Evolutionary conservation across 2,329 filamentous ascomycete genomes (phyloP).

Genomic region (Pestalotiopsis sp.): DNA sequence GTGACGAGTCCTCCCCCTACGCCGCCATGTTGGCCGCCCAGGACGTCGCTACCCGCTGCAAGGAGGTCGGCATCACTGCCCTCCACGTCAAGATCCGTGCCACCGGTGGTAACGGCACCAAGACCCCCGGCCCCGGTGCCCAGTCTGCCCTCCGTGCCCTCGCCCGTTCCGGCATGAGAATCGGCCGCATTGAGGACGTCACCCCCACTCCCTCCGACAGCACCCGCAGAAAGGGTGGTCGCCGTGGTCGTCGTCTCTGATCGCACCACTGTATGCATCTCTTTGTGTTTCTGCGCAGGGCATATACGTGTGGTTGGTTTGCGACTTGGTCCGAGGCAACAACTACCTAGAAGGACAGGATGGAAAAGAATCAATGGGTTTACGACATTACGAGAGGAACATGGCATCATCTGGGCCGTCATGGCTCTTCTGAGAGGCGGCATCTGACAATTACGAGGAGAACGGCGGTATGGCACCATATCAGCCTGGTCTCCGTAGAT

Average conservation of each 20-base stretch:
- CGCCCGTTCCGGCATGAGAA: constrained; percentile 99
- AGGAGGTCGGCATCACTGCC: constrained; percentile 77
- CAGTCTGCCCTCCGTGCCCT: constrained; percentile 99
- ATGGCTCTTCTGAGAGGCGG: constrained; percentile 50
- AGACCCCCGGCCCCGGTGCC: constrained; percentile 98
- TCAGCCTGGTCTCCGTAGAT: constrained; percentile 20
- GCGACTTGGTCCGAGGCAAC: constrained; percentile 29
- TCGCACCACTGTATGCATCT: constrained; percentile 38
- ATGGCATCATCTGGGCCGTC: constrained; percentile 49
- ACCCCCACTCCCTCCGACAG: constrained; percentile 99
- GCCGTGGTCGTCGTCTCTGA: constrained; percentile 99
- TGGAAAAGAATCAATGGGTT: neutral
- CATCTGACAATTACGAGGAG: constrained; percentile 70
- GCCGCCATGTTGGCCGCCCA: constrained; percentile 99
- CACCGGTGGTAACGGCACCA: constrained; percentile 99
- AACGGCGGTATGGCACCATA: constrained; percentile 54
- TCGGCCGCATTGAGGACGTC: constrained; percentile 99
- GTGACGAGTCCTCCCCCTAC: constrained; percentile 99
- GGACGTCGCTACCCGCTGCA: constrained; percentile 88
- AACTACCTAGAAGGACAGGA: constrained; percentile 30
- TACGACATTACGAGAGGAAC: constrained; percentile 16
- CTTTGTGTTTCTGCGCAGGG: constrained; percentile 9
- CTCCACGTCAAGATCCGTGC: constrained; percentile 99
- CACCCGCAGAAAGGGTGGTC: constrained; percentile 99
- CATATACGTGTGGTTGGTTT: neutral